Conservation (phyloP, 2,329 filamentous ascomycete genomes). For the Penicillium aurantiogriseum region DNA sequence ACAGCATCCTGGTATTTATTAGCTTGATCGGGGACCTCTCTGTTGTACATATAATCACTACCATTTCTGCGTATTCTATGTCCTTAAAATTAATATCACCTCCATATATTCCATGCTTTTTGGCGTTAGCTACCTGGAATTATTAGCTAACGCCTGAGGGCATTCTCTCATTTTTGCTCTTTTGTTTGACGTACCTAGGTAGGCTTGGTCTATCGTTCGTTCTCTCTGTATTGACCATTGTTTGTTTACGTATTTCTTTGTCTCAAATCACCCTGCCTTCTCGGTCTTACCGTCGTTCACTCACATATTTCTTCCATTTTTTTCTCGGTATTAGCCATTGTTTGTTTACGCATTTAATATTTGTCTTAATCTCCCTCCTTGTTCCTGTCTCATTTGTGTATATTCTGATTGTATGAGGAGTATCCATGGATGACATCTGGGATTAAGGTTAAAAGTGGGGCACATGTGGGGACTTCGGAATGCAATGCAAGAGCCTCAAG, state of each 20-base stretch:
- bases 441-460: background rate
- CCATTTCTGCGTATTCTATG: background rate
- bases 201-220: background rate
- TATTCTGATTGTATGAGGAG: background rate
- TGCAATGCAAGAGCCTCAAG: background rate
- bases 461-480: background rate
- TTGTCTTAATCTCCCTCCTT: background rate
- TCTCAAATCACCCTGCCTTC: background rate
- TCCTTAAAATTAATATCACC: too few species aligned
- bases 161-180: background rate
- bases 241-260: background rate
- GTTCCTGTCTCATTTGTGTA: background rate
- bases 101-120: background rate
- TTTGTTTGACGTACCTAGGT: background rate
- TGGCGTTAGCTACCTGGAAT: background rate
- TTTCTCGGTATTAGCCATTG: background rate
- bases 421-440: background rate
- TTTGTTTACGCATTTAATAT: background rate
- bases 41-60: background rate
- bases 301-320: background rate
- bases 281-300: background rate
- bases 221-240: background rate
- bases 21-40: background rate
- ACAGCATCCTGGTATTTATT: background rate
- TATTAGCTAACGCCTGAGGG: background rate